Evolutionary conservation across 1,284 basidiomycete species (phyloP).

Genomic region (Cutaneotrichosporon cavernicola): DNA sequence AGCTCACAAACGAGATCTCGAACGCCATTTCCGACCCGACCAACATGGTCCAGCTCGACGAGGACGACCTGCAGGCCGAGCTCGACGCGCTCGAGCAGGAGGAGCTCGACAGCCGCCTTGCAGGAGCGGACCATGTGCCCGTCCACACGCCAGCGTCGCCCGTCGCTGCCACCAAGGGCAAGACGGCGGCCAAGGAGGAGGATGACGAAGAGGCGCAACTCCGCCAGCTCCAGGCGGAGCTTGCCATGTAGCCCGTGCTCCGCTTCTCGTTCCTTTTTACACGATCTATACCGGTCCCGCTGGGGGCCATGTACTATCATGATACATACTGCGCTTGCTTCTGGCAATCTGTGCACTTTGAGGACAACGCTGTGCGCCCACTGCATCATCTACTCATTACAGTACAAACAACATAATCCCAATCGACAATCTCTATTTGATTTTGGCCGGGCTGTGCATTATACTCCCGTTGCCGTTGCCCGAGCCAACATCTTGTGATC

Average conservation of each 20-base stretch:
- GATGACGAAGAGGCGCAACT: slow-evolving; percentile 94
- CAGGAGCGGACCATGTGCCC: slow-evolving; percentile 86
- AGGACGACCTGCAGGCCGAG: slow-evolving; percentile 81
- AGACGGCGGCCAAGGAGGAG: slow-evolving; percentile 59
- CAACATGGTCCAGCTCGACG: slow-evolving; percentile 67
- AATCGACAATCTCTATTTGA: slow-evolving; percentile 2
- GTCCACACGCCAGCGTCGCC: slow-evolving; percentile 70
- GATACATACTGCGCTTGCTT: slow-evolving; percentile 1
- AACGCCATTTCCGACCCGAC: slow-evolving; percentile 85
- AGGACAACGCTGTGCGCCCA: slow-evolving; percentile 1
- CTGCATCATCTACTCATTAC: slow-evolving; percentile 7
- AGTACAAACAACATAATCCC: slow-evolving; percentile 9
- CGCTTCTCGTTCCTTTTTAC: neutral
- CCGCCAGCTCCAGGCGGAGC: slow-evolving; percentile 82
- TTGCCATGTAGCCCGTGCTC: slow-evolving; percentile 67
- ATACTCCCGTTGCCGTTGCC: slow-evolving; percentile 4
- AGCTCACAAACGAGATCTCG: slow-evolving; percentile 91
- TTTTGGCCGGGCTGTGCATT: slow-evolving; percentile 4
- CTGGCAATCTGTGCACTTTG: neutral
- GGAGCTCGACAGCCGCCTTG: slow-evolving; percentile 80
- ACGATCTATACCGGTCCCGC: slow-evolving; percentile 2
- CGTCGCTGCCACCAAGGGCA: neutral
- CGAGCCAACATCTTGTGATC: neutral
- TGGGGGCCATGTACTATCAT: slow-evolving; percentile 6
- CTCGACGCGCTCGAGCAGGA: slow-evolving; percentile 90